These are phyloP conservation scores for Sophora flavescens DNA, from an alignment of 306 rosid species.

Conservation along the genomic window DNA sequence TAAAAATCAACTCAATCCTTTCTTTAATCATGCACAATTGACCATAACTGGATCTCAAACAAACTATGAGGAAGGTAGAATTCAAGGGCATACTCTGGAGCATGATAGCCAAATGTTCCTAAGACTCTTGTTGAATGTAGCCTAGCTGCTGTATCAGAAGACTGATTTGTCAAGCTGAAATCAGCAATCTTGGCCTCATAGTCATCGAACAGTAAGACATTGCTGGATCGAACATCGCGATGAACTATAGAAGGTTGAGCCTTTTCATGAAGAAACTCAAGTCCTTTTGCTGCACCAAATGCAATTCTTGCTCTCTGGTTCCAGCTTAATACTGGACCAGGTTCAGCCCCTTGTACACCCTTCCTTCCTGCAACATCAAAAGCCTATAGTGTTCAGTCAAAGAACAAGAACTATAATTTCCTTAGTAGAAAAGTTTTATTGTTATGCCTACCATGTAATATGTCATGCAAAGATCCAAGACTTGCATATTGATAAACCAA, in stretches of 20 bases:
- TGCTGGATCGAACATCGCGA: constrained; percentile 94
- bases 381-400: constrained; percentile 27
- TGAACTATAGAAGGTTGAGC: constrained; percentile 91
- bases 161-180: constrained; percentile 88
- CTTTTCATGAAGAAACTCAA: constrained; percentile 92
- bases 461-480: constrained; percentile 93
- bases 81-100: constrained; percentile 83
- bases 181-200: constrained; percentile 82
- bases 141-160: constrained; percentile 91
- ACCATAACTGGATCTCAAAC: not conserved
- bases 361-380: constrained; percentile 78
- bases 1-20: constrained; percentile 4
- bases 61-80: constrained; percentile 28
- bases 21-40: not conserved
- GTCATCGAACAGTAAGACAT: constrained; percentile 84
- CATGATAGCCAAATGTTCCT: constrained; percentile 98
- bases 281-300: constrained; percentile 94
- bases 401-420: not conserved
- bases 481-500: constrained; percentile 84
- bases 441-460: constrained; percentile 75
- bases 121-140: constrained; percentile 96
- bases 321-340: constrained; percentile 92
- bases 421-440: not conserved
- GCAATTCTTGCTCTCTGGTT: constrained; percentile 89
- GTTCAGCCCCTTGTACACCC: constrained; percentile 98